phyloP scores from a whole-genome alignment of 768 basidiomycete species.

The Arthromyces matolae region DNA sequence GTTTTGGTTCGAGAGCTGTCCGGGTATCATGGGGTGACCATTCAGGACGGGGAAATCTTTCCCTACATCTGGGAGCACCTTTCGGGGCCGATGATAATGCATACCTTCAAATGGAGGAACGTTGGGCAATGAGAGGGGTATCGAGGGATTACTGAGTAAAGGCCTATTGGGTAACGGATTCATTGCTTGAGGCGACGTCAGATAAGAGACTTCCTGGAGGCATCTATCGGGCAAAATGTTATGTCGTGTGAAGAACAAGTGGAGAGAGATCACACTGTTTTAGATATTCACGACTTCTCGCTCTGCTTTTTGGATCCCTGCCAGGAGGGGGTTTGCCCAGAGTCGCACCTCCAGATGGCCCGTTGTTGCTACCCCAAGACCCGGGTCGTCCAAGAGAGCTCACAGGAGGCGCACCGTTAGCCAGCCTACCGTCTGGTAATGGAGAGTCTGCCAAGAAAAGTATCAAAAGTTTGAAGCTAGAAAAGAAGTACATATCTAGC shows the following conservation, averaged over 20 bases:
- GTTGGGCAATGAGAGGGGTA: constrained; percentile 65
- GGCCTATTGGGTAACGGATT: constrained; percentile 93
- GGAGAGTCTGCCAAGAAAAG: constrained; percentile 55
- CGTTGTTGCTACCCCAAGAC: constrained; percentile 54
- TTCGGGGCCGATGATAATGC: constrained; percentile 75
- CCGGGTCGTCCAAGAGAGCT: constrained; percentile 47
- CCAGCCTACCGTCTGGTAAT: constrained; percentile 60
- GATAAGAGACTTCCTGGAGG: constrained; percentile 95
- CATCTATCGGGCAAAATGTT: constrained; percentile 49
- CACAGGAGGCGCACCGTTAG: constrained; percentile 54
- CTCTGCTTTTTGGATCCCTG: constrained; percentile 93
- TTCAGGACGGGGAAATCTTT: constrained; percentile 71
- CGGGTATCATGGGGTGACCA: constrained; percentile 52
- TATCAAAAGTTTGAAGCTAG: constrained; percentile 10
- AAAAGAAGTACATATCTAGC: constrained; percentile 2
- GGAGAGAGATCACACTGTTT: constrained; percentile 69
- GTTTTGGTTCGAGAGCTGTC: constrained; percentile 47
- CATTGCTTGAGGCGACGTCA: constrained; percentile 95
- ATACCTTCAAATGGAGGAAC: constrained; percentile 72
- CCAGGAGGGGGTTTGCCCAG: constrained; percentile 71
- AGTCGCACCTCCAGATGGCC: constrained; percentile 37
- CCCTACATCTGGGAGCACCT: constrained; percentile 69
- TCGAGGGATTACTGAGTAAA: constrained; percentile 60
- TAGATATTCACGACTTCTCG: constrained; percentile 91
- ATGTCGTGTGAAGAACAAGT: constrained; percentile 10